Evolutionary conservation across 345 rosid genomes (phyloP).

Genomic region (Gossypium sturtianum): DNA sequence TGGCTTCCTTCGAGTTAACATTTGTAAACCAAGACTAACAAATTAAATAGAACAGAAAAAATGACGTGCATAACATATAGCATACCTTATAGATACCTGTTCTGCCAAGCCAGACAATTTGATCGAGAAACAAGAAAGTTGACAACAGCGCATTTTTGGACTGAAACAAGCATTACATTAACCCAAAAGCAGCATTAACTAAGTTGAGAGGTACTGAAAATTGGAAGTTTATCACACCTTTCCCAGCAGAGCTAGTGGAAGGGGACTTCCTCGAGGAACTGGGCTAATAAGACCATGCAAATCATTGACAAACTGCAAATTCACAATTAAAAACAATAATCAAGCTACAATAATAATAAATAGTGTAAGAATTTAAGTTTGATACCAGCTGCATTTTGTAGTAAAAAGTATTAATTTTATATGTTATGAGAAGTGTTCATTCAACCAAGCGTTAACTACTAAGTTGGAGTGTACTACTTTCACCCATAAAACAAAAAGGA

Average conservation of each 20-base stretch:
- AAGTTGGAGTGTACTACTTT: not conserved
- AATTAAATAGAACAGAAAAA: not conserved
- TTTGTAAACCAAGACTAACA: conserved; percentile 9
- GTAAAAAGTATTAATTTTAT: not conserved
- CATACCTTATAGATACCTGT: conserved; percentile 86
- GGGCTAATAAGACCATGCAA: conserved; percentile 86
- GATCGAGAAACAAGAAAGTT: conserved; percentile 93
- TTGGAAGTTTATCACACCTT: conserved; percentile 42
- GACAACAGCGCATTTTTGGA: conserved; percentile 83
- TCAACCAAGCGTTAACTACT: not conserved
- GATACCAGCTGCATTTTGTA: not conserved
- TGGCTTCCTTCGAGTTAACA: conserved; percentile 5
- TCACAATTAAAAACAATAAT: conserved; percentile 12
- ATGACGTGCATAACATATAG: not conserved
- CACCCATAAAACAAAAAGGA: not conserved
- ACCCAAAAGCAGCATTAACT: conserved; percentile 1
- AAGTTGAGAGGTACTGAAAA: not conserved
- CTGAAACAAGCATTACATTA: conserved; percentile 39
- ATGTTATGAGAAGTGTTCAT: not conserved
- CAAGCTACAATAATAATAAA: not conserved
- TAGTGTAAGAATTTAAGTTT: not conserved
- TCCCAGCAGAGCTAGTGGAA: conserved; percentile 79
- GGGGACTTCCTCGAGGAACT: conserved; percentile 79
- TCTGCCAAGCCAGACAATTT: conserved; percentile 95
- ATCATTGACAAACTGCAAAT: conserved; percentile 85